Evolutionary conservation across 768 basidiomycete genomes (phyloP).

Genomic region (Mycena vulgaris): DNA sequence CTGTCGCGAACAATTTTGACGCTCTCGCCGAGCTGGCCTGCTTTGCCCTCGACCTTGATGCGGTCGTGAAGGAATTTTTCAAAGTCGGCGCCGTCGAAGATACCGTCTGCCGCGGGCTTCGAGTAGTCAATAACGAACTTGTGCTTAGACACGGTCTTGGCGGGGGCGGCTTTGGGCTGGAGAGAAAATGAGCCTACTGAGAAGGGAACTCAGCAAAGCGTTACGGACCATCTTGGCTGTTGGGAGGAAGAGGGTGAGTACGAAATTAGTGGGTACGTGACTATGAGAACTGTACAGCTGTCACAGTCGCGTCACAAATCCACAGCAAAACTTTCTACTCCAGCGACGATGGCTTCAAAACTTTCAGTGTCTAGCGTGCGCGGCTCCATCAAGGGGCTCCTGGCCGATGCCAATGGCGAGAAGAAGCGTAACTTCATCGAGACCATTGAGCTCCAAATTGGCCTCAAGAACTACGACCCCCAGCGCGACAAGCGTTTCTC

Average conservation of each 20-base stretch:
- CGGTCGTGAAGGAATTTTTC: constrained; percentile 95
- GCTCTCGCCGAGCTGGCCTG: constrained; percentile 91
- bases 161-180: constrained; percentile 40
- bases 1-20: constrained; percentile 92
- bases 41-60: constrained; percentile 94
- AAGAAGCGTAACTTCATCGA: constrained; percentile 96
- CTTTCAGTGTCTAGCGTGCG: constrained; percentile 99
- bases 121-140: constrained; percentile 41
- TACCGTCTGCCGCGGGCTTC: constrained; percentile 56
- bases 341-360: constrained; percentile 68
- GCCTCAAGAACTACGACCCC: constrained; percentile 99
- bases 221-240: constrained; percentile 32
- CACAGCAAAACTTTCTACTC: not conserved
- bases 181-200: constrained; percentile 38
- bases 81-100: constrained; percentile 74
- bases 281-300: constrained; percentile 1
- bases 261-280: constrained; percentile 1
- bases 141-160: constrained; percentile 41
- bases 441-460: constrained; percentile 97
- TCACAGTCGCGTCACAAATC: not conserved
- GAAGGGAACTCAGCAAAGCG: constrained; percentile 39
- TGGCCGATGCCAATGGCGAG: constrained; percentile 87
- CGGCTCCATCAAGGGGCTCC: constrained; percentile 93
- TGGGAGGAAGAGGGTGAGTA: constrained; percentile 12
- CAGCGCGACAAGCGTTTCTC: constrained; percentile 99